These are phyloP conservation scores for Mrakia frigida DNA, from an alignment of 768 basidiomycete genomes.

Conservation along the genomic window DNA sequence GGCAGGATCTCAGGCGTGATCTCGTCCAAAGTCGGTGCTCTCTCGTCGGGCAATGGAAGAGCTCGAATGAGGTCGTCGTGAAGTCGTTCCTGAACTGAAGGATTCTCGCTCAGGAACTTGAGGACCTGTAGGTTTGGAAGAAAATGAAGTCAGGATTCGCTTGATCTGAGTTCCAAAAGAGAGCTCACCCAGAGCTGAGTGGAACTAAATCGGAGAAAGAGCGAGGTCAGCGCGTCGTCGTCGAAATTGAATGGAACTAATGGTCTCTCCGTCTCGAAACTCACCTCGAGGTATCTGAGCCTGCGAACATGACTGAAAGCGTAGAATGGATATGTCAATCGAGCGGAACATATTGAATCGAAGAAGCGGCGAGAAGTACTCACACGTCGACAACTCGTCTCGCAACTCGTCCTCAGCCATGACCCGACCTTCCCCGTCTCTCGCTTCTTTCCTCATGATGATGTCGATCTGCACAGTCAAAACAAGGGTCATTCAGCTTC, in stretches of 20 bases:
- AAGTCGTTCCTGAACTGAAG: slow-evolving; percentile 1
- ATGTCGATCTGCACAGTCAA: not conserved
- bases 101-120: slow-evolving; percentile 17
- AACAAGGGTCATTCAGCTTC: not conserved
- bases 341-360: not conserved
- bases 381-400: not conserved
- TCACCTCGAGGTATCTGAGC: not conserved
- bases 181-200: not conserved
- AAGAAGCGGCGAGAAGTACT: not conserved
- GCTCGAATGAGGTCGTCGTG: not conserved
- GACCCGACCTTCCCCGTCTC: not conserved
- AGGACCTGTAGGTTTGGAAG: not conserved
- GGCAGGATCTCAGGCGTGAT: not conserved
- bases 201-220: not conserved
- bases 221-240: not conserved
- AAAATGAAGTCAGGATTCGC: too few species aligned
- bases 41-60: slow-evolving; percentile 14
- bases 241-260: not conserved
- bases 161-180: too few species aligned
- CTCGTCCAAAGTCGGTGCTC: not conserved
- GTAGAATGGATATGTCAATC: too few species aligned
- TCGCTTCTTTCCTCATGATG: slow-evolving; percentile 9
- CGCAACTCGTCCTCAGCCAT: slow-evolving; percentile 13
- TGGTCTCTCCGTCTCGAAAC: not conserved
- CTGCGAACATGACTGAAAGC: not conserved